Evolutionary conservation across 345 rosid genomes (phyloP), one percentile per base, ranked within the genome.

Genomic region (Populus alba): DNA sequence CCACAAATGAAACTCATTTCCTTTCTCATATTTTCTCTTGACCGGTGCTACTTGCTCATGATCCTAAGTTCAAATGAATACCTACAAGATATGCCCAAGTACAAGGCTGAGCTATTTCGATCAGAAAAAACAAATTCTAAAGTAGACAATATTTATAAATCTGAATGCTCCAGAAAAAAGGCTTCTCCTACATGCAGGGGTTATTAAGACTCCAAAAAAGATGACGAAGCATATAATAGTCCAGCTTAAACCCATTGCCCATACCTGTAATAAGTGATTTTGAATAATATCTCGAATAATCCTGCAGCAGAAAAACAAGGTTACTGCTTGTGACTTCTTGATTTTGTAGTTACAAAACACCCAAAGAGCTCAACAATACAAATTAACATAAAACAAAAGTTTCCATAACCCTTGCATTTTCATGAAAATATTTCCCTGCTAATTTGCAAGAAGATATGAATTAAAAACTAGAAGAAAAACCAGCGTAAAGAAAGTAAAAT

Each of bases 221-320:
- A 33, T 18, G 59, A 53, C 7, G n/a, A 53, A 53, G 10, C 45
- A 41, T 78, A 75, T 68, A 41, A 31, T 37, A 29, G 11, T 70
- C 81, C 31, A 68, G 67, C 11, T 71, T 37, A 38, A 61, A 37
- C 37, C 57, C 37, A 66, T 17, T n/a, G 47, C 18, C 29, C 85
- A 85, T 84, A 92, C 99, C 97, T 96, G 98, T 81, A 96, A 82
- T 35, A 96, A 84, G 85, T 96, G 99, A 82, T 96, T 94, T 85
- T 96, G 99, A 81, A 96, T 96, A 79, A 96, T 96, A 80, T 96
- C 99, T 9, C 98, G 97, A 79, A 96, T 96, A 79, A 96, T 96
- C 80, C 98, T 96, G 97, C 82, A 84, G 72, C 81, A 43, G 49
- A 47, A 65, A 59, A 79, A 38, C 39, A 57, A 38, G 74, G 75